phyloP scores from a whole-genome alignment of 2,329 filamentous ascomycete species.

The Huntiella savannae region DNA sequence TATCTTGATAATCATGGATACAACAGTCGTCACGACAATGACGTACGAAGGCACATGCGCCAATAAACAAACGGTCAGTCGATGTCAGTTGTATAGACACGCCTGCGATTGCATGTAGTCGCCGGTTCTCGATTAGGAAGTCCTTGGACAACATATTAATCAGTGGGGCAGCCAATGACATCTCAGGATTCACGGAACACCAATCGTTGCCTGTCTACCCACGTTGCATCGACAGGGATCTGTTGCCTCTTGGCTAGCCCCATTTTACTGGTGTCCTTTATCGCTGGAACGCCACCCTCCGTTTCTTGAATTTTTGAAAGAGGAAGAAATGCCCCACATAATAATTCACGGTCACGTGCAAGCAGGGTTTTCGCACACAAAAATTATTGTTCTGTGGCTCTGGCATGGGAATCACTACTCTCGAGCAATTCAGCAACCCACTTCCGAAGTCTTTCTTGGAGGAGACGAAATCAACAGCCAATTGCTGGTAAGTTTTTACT shows the following conservation, averaged over 20 bases:
- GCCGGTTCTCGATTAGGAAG: conserved; percentile 2
- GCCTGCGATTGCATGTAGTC: too few relatives aligned
- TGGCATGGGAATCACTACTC: conserved; percentile 11
- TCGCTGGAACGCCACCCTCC: background rate
- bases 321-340: conserved; percentile 5
- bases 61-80: too few relatives aligned
- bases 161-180: conserved; percentile 5
- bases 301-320: too few relatives aligned
- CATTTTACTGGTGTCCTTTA: background rate
- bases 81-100: too few relatives aligned
- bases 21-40: too few relatives aligned
- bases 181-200: background rate
- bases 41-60: too few relatives aligned
- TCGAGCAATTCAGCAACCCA: conserved; percentile 12
- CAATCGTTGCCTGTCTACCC: background rate
- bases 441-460: conserved; percentile 12
- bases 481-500: conserved; percentile 10
- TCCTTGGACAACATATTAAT: conserved; percentile 1
- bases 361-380: conserved; percentile 12
- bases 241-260: background rate
- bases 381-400: conserved; percentile 12
- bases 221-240: background rate
- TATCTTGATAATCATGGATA: too few relatives aligned
- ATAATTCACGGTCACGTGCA: conserved; percentile 8
- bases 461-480: conserved; percentile 12